These are phyloP conservation scores for Schwanniomyces yamadae DNA, from an alignment of 805 yeast species.

Conservation along the genomic window DNA sequence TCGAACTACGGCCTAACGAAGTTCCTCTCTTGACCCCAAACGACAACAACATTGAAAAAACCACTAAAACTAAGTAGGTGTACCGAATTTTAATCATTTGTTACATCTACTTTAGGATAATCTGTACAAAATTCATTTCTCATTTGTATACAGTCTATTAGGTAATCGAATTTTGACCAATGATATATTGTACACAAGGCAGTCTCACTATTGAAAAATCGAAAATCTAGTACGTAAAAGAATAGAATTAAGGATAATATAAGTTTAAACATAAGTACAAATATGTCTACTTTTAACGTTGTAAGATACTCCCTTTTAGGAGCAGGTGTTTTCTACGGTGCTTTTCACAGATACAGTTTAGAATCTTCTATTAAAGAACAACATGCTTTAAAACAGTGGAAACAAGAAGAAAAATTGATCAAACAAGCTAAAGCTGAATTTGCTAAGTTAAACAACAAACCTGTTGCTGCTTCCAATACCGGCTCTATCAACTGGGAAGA, in stretches of 20 bases:
- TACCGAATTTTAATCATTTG: no score
- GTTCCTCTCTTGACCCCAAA: constrained; percentile 13
- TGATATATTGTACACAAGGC: constrained; percentile 6
- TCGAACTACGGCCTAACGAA: constrained; percentile 9
- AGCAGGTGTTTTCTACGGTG: constrained; percentile 87
- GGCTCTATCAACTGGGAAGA: constrained; percentile 74
- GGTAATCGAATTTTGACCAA: constrained; percentile 7
- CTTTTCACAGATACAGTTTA: constrained; percentile 73
- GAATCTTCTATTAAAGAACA: constrained; percentile 58
- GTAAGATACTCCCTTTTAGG: constrained; percentile 91
- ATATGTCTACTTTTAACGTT: constrained; percentile 55
- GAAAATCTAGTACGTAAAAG: neutral
- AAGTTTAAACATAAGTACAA: neutral
- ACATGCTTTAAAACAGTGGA: constrained; percentile 57
- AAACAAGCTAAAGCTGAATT: constrained; percentile 87
- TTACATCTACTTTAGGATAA: no score
- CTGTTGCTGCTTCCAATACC: constrained; percentile 37
- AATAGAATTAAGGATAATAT: neutral
- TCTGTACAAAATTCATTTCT: no score
- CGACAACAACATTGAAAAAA: constrained; percentile 21
- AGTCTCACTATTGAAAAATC: constrained; percentile 1
- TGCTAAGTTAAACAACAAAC: constrained; percentile 56
- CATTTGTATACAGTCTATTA: constrained; percentile 2
- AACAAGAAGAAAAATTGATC: constrained; percentile 70
- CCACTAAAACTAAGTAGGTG: constrained; percentile 13